Evolutionary conservation across 1,284 basidiomycete genomes (phyloP).

Genomic region (Mycosarcoma mackinlayi): DNA sequence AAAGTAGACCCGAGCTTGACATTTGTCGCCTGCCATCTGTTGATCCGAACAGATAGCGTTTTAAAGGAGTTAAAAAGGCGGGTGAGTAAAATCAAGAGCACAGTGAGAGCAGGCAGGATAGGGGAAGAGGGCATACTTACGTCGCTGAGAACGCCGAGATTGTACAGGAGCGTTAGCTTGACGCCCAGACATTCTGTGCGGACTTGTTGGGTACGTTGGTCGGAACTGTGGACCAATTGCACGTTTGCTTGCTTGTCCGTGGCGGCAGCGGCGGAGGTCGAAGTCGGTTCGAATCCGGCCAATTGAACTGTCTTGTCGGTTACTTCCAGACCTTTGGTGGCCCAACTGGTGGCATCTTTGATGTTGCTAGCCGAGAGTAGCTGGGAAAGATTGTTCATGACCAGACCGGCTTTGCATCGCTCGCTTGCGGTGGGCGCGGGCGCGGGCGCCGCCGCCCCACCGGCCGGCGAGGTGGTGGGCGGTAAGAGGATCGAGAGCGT

Average conservation of each 20-base stretch:
- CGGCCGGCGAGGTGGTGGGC: conserved; percentile 3
- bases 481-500: conserved; percentile 66
- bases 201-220: conserved; percentile 51
- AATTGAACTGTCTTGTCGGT: conserved; percentile 53
- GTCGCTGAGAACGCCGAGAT: conserved; percentile 55
- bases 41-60: background rate
- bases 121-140: conserved; percentile 16
- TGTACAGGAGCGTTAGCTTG: conserved; percentile 64
- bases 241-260: background rate
- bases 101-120: background rate
- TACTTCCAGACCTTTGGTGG: conserved; percentile 61
- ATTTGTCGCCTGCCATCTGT: conserved; percentile 50
- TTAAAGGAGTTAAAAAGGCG: background rate
- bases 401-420: conserved; percentile 61
- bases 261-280: background rate
- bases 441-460: background rate
- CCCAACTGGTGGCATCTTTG: conserved; percentile 63
- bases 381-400: conserved; percentile 68
- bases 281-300: conserved; percentile 56
- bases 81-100: background rate
- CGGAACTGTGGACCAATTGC: conserved; percentile 32
- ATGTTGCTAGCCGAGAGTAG: conserved; percentile 51
- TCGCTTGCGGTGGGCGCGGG: conserved; percentile 62
- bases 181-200: conserved; percentile 58
- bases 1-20: conserved; percentile 49